Base-by-base conservation (phyloP, 2,329 filamentous ascomycete species). In the Leptoxyphium fumago region DNA sequence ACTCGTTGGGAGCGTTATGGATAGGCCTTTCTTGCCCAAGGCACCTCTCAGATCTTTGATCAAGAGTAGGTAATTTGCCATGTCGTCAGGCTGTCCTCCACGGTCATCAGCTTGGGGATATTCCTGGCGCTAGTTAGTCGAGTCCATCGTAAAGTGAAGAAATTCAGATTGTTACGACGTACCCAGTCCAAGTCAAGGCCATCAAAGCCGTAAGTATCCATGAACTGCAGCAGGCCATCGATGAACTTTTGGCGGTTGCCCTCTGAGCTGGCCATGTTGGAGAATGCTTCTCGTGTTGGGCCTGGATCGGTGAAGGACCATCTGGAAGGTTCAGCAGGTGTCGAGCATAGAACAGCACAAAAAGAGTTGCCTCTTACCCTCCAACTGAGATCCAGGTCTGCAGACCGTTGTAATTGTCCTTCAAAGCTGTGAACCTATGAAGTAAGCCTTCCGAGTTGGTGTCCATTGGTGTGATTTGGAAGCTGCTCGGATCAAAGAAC, bases 71-170 rank as follows among this genome's bases (percentile, higher is more conserved):
- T 50, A 58, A 47, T 69, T 68, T 5, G 42, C 44, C 0, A 51
- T 61, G 47, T 71, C 68, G 1, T 36, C 56, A 2, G 49, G 47
- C 0, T 46, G 46, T 0, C 68, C 68, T 5, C 64, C 65, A 1
- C 66, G 56, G 2, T 64, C 55, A 26, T 52, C 59, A 46, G 43
- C 47, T 14, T 17, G 11, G 7, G 50, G n/a, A n/a, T n/a, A n/a
- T n/a, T n/a, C n/a, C n/a, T n/a, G n/a, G n/a, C 49, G n/a, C n/a
- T n/a, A n/a, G n/a, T n/a, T n/a, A n/a, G n/a, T n/a, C n/a, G n/a
- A n/a, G n/a, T n/a, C n/a, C n/a, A n/a, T n/a, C n/a, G n/a, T n/a
- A n/a, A n/a, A n/a, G n/a, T n/a, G n/a, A n/a, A n/a, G n/a, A n/a
- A n/a, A n/a, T 28, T 52, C n/a, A n/a, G n/a, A n/a, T n/a, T n/a